Conservation (phyloP, 2,329 filamentous ascomycete genomes). For the Pyricularia grisea region DNA sequence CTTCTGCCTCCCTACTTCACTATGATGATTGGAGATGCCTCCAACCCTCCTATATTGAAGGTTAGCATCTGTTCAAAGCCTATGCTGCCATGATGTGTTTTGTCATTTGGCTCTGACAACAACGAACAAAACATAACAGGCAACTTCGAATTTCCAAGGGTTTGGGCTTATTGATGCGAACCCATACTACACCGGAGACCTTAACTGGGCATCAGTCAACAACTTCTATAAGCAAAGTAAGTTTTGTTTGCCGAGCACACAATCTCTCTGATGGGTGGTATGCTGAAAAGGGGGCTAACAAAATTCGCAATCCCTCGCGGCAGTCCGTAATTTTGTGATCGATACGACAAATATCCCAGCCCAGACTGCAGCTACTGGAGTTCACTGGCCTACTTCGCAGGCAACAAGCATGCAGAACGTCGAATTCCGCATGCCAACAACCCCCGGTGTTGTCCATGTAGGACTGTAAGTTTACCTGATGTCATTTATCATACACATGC, state of each 20-base stretch:
- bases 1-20: constrained; percentile 73
- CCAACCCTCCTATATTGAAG: constrained; percentile 34
- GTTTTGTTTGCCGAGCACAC: background rate
- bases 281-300: background rate
- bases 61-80: background rate
- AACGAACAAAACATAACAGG: background rate
- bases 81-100: background rate
- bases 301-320: background rate
- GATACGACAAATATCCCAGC: constrained; percentile 46
- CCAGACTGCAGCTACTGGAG: constrained; percentile 37
- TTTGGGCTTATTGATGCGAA: constrained; percentile 41
- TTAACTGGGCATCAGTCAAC: constrained; percentile 46
- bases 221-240: constrained; percentile 45
- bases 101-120: constrained; percentile 30
- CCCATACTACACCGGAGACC: constrained; percentile 30
- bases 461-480: constrained; percentile 31
- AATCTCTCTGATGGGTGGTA: no score
- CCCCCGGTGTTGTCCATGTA: constrained; percentile 40
- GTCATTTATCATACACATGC: background rate
- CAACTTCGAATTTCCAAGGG: constrained; percentile 37
- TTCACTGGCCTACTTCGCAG: constrained; percentile 64
- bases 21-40: constrained; percentile 64
- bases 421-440: constrained; percentile 40
- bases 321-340: constrained; percentile 45
- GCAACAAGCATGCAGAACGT: constrained; percentile 52